Evolutionary conservation across 768 basidiomycete species (phyloP), one percentile per base, ranked within the genome.

Genomic region (Tulasnella sp.): DNA sequence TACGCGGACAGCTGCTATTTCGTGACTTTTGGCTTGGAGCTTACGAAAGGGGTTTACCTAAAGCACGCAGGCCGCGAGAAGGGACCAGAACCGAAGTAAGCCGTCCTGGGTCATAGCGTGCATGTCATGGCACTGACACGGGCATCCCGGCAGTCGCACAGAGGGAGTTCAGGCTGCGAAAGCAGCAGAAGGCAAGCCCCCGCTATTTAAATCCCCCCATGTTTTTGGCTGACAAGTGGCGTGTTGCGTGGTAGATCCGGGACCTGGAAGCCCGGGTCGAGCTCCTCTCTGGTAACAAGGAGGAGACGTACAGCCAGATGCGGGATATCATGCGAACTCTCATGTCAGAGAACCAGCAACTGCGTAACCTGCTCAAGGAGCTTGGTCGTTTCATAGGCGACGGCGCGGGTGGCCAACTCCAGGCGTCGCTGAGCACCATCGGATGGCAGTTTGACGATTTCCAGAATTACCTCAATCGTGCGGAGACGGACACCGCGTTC

Each of bases 231-330:
- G 4, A 40, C 15, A 17, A 60, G 46, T 43, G 49, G 48, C 34
- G n/a, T 49, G n/a, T 39, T 39, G 17, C 54, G 43, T 27, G 37
- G 48, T 63, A 96, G 88, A 92, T 96, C 69, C 86, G 91, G 19
- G 92, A 96, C 70, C 80, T 96, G 35, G 92, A 96, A 71, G 91
- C 91, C 17, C 80, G 87, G 42, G 89, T 96, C n/a, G 91, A 93
- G 69, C 82, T 96, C 6, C 77, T 96, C 15, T 94, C 91, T 4
- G 90, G 88, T 17, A 87, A 86, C 39, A 83, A 90, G 65, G 92
- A 92, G 74, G 88, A 94, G 69, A 82, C 88, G 5, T 72, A 89
- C 54, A 79, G 78, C 27, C 85, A 92, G 68, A 77, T 92, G 76
- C 76, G 84, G 58, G 82, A 84, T 62, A 82, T 93, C 48, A 70